Evolutionary conservation across 768 basidiomycete genomes (phyloP).

Genomic region (Artomyces pyxidatus): DNA sequence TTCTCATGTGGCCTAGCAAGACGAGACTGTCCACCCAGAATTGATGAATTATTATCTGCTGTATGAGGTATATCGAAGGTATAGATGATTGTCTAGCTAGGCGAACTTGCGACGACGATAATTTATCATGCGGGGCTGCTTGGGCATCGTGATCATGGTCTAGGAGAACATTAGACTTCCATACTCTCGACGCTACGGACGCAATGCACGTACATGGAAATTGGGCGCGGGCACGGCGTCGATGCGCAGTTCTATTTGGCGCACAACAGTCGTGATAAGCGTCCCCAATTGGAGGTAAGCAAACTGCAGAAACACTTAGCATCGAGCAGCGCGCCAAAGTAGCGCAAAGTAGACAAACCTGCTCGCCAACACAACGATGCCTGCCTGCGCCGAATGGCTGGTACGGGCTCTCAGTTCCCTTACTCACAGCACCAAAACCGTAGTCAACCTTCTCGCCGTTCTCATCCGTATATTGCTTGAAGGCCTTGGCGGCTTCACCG

Average conservation of each 20-base stretch:
- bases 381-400: slow-evolving; percentile 97
- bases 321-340: neutral
- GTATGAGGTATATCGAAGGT: neutral
- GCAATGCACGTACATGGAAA: slow-evolving; percentile 61
- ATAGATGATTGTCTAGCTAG: slow-evolving; percentile 23
- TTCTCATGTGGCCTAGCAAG: too few relatives aligned
- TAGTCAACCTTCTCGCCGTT: slow-evolving; percentile 89
- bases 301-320: slow-evolving; percentile 43
- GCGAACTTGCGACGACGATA: slow-evolving; percentile 61
- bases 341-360: slow-evolving; percentile 31
- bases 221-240: slow-evolving; percentile 75
- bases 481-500: slow-evolving; percentile 74
- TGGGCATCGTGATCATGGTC: slow-evolving; percentile 94
- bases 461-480: slow-evolving; percentile 65
- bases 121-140: slow-evolving; percentile 52
- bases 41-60: too few relatives aligned
- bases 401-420: slow-evolving; percentile 93
- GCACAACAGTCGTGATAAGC: slow-evolving; percentile 70
- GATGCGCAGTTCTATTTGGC: slow-evolving; percentile 67
- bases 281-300: slow-evolving; percentile 91
- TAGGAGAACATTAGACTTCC: slow-evolving; percentile 24
- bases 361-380: slow-evolving; percentile 93
- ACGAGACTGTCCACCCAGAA: too few relatives aligned
- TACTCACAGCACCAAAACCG: slow-evolving; percentile 91
- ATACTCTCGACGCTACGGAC: neutral